phyloP scores from a whole-genome alignment of 306 rosid species.

The Quercus glauca region DNA sequence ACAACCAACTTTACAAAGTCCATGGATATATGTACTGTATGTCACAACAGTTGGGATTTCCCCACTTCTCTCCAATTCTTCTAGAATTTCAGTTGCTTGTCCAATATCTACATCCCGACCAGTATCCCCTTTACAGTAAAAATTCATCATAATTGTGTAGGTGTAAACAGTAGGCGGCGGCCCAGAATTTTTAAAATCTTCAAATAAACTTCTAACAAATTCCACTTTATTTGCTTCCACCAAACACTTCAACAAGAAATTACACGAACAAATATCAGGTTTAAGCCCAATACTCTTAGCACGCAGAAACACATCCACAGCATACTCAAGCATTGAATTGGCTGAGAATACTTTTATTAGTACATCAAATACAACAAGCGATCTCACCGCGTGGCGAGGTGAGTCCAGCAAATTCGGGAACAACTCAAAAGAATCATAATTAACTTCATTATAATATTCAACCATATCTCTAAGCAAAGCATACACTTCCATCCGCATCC shows the following conservation, averaged over 20 bases:
- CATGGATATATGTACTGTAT: slow-evolving; percentile 50
- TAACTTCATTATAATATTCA: slow-evolving; percentile 25
- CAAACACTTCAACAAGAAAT: slow-evolving; percentile 72
- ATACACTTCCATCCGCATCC: slow-evolving; percentile 47
- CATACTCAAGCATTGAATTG: slow-evolving; percentile 60
- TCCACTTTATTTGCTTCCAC: slow-evolving; percentile 48
- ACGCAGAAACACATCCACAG: slow-evolving; percentile 45
- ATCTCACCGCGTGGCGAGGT: slow-evolving; percentile 32
- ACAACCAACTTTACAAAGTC: slow-evolving; percentile 55
- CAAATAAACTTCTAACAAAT: slow-evolving; percentile 36
- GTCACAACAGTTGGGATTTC: slow-evolving; percentile 54
- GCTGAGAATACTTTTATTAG: slow-evolving; percentile 59
- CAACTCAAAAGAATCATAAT: slow-evolving; percentile 32
- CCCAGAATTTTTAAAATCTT: slow-evolving; percentile 44
- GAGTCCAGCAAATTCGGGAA: slow-evolving; percentile 48
- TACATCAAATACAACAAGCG: slow-evolving; percentile 40
- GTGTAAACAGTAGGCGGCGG: slow-evolving; percentile 53
- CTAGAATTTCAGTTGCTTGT: slow-evolving; percentile 44
- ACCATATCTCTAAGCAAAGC: slow-evolving; percentile 57
- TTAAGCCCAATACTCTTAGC: slow-evolving; percentile 41
- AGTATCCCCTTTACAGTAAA: slow-evolving; percentile 42
- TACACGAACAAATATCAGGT: slow-evolving; percentile 43
- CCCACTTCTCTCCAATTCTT: slow-evolving; percentile 44
- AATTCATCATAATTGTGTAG: slow-evolving; percentile 61
- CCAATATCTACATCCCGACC: slow-evolving; percentile 38